These are phyloP conservation scores for Tylopilus sp. DNA, from an alignment of 768 basidiomycete genomes.

Conservation along the genomic window DNA sequence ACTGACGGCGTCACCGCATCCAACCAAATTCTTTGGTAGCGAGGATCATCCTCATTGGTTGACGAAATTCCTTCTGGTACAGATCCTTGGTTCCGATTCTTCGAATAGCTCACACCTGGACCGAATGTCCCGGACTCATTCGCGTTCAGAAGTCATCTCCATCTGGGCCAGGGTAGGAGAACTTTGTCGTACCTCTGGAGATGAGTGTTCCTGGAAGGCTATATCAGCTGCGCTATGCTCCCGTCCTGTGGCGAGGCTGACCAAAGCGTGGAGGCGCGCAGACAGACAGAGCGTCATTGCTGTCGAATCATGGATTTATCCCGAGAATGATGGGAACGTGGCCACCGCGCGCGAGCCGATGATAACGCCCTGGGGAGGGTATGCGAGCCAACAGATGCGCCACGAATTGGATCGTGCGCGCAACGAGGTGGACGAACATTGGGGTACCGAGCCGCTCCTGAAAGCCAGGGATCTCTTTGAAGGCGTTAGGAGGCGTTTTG, in stretches of 20 bases:
- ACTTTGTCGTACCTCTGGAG: constrained; percentile 64
- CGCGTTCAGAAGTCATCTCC: constrained; percentile 68
- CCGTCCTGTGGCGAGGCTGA: constrained; percentile 69
- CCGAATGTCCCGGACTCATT: constrained; percentile 57
- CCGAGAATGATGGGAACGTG: constrained; percentile 33
- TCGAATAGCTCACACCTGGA: constrained; percentile 31
- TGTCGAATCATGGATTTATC: constrained; percentile 67
- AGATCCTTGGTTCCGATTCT: constrained; percentile 63
- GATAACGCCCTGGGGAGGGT: constrained; percentile 69
- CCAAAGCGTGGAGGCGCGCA: constrained; percentile 78
- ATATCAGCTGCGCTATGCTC: constrained; percentile 69
- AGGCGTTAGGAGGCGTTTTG: constrained; percentile 45
- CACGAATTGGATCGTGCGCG: constrained; percentile 46
- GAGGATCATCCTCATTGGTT: constrained; percentile 79
- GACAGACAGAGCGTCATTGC: constrained; percentile 53
- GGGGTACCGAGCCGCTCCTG: constrained; percentile 40
- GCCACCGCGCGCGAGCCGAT: constrained; percentile 37
- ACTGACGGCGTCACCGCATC: constrained; percentile 11
- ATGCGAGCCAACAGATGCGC: constrained; percentile 44
- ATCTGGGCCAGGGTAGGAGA: constrained; percentile 76
- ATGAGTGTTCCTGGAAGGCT: constrained; percentile 78
- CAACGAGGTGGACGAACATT: constrained; percentile 42
- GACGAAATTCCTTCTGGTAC: constrained; percentile 66
- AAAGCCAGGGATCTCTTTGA: constrained; percentile 50
- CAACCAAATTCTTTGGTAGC: constrained; percentile 55